These are phyloP conservation scores for Gremmenia infestans DNA, from an alignment of 2,329 filamentous ascomycete genomes.

Conservation along the genomic window DNA sequence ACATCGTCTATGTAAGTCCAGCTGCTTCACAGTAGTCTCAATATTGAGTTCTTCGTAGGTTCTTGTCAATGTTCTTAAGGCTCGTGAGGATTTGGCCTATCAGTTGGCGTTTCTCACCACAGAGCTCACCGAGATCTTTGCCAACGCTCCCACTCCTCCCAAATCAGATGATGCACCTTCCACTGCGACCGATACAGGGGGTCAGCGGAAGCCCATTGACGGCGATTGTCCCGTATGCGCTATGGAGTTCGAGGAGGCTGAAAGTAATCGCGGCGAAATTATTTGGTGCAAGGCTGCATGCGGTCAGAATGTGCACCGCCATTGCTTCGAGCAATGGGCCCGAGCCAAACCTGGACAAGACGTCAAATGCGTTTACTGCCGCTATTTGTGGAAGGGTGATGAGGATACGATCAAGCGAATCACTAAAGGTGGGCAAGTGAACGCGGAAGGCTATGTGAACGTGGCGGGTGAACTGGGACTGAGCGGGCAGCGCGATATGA, in stretches of 20 bases:
- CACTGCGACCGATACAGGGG: conserved; percentile 35
- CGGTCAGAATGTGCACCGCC: conserved; percentile 53
- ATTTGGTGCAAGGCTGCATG: conserved; percentile 57
- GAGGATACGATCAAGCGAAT: conserved; percentile 37
- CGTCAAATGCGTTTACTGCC: conserved; percentile 58
- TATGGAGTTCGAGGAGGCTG: conserved; percentile 44
- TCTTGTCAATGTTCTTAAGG: conserved; percentile 53
- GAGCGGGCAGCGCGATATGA: conserved; percentile 44
- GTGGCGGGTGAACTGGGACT: conserved; percentile 57
- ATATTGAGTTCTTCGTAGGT: conserved; percentile 33
- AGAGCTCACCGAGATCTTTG: conserved; percentile 53
- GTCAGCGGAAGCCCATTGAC: conserved; percentile 53
- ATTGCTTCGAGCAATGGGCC: conserved; percentile 52
- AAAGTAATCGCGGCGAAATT: conserved; percentile 34
- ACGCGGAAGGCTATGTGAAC: conserved; percentile 45
- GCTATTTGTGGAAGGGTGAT: conserved; percentile 48
- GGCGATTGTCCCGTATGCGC: conserved; percentile 62
- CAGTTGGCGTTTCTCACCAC: conserved; percentile 55
- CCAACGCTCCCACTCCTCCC: conserved; percentile 45
- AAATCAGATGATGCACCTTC: conserved; percentile 33
- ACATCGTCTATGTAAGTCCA: conserved; percentile 49
- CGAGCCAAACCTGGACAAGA: conserved; percentile 37
- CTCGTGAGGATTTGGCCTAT: conserved; percentile 48
- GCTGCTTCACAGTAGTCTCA: background rate
- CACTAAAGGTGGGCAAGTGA: conserved; percentile 40